Percentiles rank a stretch among this genome's conserved stretches.
These are phyloP conservation scores for Spinellus fusiger DNA, from an alignment of 192 early-diverging fungal species.

Conservation along the genomic window DNA sequence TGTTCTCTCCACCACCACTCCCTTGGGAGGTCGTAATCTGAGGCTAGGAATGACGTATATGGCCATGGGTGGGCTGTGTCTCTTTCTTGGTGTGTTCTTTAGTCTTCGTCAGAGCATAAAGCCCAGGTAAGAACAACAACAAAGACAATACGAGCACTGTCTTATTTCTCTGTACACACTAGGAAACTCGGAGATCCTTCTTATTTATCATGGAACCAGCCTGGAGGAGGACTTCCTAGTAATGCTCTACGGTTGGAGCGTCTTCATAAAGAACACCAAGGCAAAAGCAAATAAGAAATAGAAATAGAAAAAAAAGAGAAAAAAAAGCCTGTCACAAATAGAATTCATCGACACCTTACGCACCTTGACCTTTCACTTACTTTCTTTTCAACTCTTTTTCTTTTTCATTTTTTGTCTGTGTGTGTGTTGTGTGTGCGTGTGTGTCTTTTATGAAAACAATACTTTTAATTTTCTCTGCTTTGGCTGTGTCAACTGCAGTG, in stretches of 20 bases:
- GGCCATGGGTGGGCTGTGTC: slow-evolving; percentile 81
- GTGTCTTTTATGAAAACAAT: not conserved
- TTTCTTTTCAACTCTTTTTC: not conserved
- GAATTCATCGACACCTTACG: too few relatives aligned
- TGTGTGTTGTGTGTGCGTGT: not conserved
- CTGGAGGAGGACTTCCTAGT: slow-evolving; percentile 19
- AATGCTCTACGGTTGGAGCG: slow-evolving; percentile 1
- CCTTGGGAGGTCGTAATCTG: slow-evolving; percentile 93
- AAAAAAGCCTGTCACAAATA: too few relatives aligned
- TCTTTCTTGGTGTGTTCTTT: slow-evolving; percentile 85
- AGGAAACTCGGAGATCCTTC: slow-evolving; percentile 92
- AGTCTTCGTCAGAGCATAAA: slow-evolving; percentile 84
- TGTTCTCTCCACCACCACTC: slow-evolving; percentile 88
- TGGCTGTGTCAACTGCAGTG: not conserved
- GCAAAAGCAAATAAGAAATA: not conserved
- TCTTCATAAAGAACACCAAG: slow-evolving; percentile 1
- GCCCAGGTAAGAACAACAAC: slow-evolving; percentile 55
- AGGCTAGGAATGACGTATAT: slow-evolving; percentile 97
- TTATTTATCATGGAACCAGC: slow-evolving; percentile 94
- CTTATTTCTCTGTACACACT: not conserved
- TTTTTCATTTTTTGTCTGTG: not conserved
- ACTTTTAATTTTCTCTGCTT: not conserved
- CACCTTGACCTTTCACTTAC: not conserved
- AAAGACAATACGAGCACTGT: not conserved
- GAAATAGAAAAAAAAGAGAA: not conserved